Base-by-base conservation (phyloP, 2,329 filamentous ascomycete genomes). In the Nemania bipapillata region DNA sequence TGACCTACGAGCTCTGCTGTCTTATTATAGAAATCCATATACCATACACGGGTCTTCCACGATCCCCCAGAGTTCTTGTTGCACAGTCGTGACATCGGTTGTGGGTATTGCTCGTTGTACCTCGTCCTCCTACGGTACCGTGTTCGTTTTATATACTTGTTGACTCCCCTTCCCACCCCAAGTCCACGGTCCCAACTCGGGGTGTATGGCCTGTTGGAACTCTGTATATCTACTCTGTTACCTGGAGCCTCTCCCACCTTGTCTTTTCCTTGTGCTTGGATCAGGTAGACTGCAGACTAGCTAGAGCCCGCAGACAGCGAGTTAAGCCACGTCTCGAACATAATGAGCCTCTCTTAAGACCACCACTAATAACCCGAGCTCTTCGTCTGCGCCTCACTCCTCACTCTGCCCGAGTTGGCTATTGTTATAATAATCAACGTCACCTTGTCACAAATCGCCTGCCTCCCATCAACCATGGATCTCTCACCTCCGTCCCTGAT, bases 401-500 rank as follows among this genome's bases (percentile, higher is more conserved):
- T 70, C 67, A 57, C 58, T 37, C 54, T 55, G 59, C 56, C 37
- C n/a, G 56, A 60, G 63, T 69, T 64, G 61, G 58, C 50, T 63
- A 24, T 63, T 57, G 47, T 63, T 70, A 70, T 68, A 70, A 70
- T 65, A 64, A 59, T 58, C 62, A 66, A 58, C 65, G 15, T 65
- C 65, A 37, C 63, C 65, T 66, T 53, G 24, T 62, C 63, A 61
- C 54, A n/a, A 12, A 45, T 55, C 50, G 49, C 60, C 30, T 49
- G 35, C 45, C 59, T 63, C 62, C 66, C 71, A 62, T 56, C 78
- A n/a, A n/a, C n/a, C n/a, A 86, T 86, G 84, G 84, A 85, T 77
- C 79, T 83, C 72, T 83, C 83, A 77, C 84, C 84, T 73, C 83
- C 82, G 63, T 80, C 83, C 53, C 79, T 85, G 65, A 83, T 80